Base-by-base conservation (phyloP, 192 early-diverging fungal species). In the Podila minutissima region DNA sequence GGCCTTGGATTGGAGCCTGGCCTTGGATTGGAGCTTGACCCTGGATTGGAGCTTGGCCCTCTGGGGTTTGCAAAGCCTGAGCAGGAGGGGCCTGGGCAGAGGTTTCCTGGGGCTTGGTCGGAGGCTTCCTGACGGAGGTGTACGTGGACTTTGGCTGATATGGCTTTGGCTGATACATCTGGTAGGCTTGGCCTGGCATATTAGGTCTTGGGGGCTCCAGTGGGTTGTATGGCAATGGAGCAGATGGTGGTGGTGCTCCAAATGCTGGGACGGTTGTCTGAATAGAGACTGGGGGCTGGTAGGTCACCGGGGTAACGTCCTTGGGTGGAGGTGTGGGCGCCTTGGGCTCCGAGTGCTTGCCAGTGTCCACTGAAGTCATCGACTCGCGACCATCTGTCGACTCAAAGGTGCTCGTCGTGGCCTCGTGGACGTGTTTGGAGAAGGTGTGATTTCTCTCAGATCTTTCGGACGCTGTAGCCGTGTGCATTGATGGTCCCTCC, bases 141-240 rank as follows among this genome's bases (percentile, higher is more conserved):
- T 55, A 66, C 64, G 72, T 81, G 6, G 70, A 64, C 41, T 81
- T 72, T 69, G 76, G 76, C 51, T 64, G 69, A n/a, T 81, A 81
- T 5, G 76, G 76, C 53, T 81, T 81, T 31, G 76, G 76, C 59
- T 81, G 70, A 38, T 81, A 81, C 17, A 81, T 29, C 51, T 81
- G 76, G 50, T 81, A 81, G 0, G 76, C 66, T 28, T 81, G 70
- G 17, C 68, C 76, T 19, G 76, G 76, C 76, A 81, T 72, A 3
- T 66, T 50, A 10, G 62, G 62, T 5, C 6, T 28, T 72, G 28
- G 13, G 53, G 71, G 53, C 22, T 55, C 53, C 8, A 55, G 17
- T 22, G 53, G 53, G 53, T 55, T 55, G 53, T 24, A 55, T 55
- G 53, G 53, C 53, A 55, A 17, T n/a, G 53, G 28, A 33, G 59